Percentiles rank a stretch among this genome's conserved stretches.
Evolutionary conservation across 495 filamentous ascomycete species (phyloP).

Genomic region (Aspergillus panamensis): DNA sequence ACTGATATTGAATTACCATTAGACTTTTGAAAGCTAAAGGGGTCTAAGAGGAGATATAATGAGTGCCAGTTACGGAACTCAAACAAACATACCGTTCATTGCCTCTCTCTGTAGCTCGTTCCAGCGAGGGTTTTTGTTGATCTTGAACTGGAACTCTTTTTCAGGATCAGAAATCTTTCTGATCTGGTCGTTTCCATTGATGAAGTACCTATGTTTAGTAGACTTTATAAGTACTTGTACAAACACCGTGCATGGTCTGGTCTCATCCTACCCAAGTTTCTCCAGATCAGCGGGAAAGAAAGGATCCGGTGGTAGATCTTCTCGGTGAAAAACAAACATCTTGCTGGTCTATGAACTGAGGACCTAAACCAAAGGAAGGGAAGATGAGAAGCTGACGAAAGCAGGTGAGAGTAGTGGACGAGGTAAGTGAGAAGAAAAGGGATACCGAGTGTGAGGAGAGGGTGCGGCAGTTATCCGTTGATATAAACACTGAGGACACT

Average conservation of each 20-base stretch:
- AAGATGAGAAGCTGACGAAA: too few relatives aligned
- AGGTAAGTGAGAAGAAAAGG: too few relatives aligned
- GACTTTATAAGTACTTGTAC: constrained; percentile 1
- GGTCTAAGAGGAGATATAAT: not conserved
- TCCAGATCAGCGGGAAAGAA: constrained; percentile 58
- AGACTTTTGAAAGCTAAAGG: not conserved
- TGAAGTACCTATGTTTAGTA: constrained; percentile 53
- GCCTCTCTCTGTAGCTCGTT: constrained; percentile 67
- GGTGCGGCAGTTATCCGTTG: too few relatives aligned
- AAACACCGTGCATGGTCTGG: not conserved
- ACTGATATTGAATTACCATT: constrained; percentile 37
- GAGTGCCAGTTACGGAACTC: not conserved
- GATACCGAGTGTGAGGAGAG: too few relatives aligned
- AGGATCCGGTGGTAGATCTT: constrained; percentile 67
- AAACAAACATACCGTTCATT: constrained; percentile 54
- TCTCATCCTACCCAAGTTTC: constrained; percentile 60
- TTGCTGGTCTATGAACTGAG: not conserved
- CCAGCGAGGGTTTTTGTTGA: constrained; percentile 65
- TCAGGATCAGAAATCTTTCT: constrained; percentile 61
- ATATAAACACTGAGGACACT: too few relatives aligned
- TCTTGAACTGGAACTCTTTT: constrained; percentile 67
- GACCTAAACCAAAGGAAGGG: not conserved
- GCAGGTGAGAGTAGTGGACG: too few relatives aligned
- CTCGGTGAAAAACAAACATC: constrained; percentile 68
- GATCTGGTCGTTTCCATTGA: constrained; percentile 70